Evolutionary conservation across 768 basidiomycete genomes (phyloP).

Genomic region (Phylloporus arenicola): DNA sequence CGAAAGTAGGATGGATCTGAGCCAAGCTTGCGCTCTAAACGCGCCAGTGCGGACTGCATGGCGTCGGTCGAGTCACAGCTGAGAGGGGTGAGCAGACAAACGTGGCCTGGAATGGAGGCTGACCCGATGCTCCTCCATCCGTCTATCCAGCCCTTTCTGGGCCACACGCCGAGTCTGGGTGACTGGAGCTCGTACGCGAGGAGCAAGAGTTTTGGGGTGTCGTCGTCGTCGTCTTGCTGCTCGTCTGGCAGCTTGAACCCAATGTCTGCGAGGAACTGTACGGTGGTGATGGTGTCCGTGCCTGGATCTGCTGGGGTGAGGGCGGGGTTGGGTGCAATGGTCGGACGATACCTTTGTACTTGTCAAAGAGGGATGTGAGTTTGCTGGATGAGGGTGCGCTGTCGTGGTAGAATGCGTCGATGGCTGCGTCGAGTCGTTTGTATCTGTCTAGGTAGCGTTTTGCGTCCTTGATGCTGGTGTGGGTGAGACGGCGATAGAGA

Average conservation of each 20-base stretch:
- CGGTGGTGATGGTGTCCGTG: constrained; percentile 63
- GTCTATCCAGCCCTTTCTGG: constrained; percentile 64
- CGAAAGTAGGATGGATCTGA: constrained; percentile 65
- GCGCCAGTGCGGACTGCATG: constrained; percentile 54
- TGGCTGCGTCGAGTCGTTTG: constrained; percentile 64
- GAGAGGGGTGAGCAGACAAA: constrained; percentile 6
- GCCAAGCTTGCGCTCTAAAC: constrained; percentile 55
- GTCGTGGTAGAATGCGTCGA: constrained; percentile 69
- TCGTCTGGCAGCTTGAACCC: constrained; percentile 30
- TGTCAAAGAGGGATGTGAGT: constrained; percentile 54
- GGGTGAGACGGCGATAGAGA: background rate
- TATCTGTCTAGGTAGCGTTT: constrained; percentile 64
- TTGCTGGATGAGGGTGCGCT: constrained; percentile 37
- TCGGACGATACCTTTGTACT: constrained; percentile 52
- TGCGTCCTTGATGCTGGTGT: constrained; percentile 46
- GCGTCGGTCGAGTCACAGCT: constrained; percentile 62
- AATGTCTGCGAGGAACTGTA: constrained; percentile 51
- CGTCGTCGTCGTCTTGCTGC: constrained; percentile 60
- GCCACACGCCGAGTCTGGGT: constrained; percentile 68
- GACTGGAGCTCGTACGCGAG: constrained; percentile 80
- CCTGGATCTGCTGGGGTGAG: constrained; percentile 29
- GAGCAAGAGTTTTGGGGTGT: constrained; percentile 69
- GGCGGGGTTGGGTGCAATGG: background rate
- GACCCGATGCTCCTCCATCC: constrained; percentile 76
- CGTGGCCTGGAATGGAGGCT: constrained; percentile 20